Conservation (phyloP, 2,329 filamentous ascomycete species). For the Hypoxylon sp. region DNA sequence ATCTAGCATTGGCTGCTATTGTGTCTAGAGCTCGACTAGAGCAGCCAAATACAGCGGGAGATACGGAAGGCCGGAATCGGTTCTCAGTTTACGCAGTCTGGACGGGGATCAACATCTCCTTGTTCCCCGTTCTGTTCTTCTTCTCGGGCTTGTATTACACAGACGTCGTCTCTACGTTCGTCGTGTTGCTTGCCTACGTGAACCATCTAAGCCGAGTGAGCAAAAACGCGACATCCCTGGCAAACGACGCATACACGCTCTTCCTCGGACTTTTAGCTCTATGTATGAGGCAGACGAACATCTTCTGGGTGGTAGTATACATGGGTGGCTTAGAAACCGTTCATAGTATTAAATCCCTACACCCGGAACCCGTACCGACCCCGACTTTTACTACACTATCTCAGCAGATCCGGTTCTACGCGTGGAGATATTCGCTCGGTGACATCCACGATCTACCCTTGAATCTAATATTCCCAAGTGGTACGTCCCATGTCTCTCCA, state of each 20-base stretch:
- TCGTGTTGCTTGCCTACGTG: slow-evolving; percentile 78
- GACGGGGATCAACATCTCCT: slow-evolving; percentile 80
- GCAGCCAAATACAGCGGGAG: slow-evolving; percentile 41
- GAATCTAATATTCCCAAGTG: slow-evolving; percentile 61
- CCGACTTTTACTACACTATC: slow-evolving; percentile 51
- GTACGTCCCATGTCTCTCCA: slow-evolving; percentile 53
- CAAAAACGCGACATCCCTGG: slow-evolving; percentile 48
- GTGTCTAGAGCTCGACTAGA: slow-evolving; percentile 63
- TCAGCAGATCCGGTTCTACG: slow-evolving; percentile 56
- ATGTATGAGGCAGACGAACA: slow-evolving; percentile 91
- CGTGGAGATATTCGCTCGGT: slow-evolving; percentile 61
- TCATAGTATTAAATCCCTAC: slow-evolving; percentile 62
- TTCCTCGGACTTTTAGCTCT: slow-evolving; percentile 74
- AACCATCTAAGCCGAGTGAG: slow-evolving; percentile 63
- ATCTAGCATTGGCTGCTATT: slow-evolving; percentile 61
- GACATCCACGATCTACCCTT: slow-evolving; percentile 68
- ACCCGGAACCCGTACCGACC: slow-evolving; percentile 50
- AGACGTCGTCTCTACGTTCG: slow-evolving; percentile 83
- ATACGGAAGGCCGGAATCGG: slow-evolving; percentile 14
- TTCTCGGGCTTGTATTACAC: slow-evolving; percentile 97
- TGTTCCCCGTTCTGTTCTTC: slow-evolving; percentile 95
- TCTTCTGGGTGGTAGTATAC: slow-evolving; percentile 92
- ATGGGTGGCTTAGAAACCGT: slow-evolving; percentile 73
- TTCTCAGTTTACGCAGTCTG: slow-evolving; percentile 64
- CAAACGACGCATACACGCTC: slow-evolving; percentile 61